These are phyloP conservation scores for Lathyrus oleraceus DNA, from an alignment of 306 rosid species.

Conservation along the genomic window DNA sequence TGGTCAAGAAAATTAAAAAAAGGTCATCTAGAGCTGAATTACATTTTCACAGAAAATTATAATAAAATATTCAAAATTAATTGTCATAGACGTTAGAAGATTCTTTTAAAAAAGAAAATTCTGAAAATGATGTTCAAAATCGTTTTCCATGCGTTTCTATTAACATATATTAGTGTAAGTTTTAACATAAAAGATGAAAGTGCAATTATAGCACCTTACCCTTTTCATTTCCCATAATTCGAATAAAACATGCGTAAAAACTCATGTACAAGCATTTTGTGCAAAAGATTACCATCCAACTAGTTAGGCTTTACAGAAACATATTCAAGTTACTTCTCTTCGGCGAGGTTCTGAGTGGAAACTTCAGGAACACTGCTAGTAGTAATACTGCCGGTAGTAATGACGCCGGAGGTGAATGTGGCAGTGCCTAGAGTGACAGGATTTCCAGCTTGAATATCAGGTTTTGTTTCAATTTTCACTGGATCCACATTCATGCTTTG, in stretches of 20 bases:
- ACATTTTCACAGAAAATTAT: no score
- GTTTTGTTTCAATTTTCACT: constrained; percentile 46
- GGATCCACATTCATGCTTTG: constrained; percentile 47
- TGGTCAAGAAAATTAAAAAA: no score
- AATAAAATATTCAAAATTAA: no score
- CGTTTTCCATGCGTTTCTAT: not conserved
- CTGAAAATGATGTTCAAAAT: not conserved
- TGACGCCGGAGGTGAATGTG: constrained; percentile 24
- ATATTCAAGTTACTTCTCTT: constrained; percentile 32
- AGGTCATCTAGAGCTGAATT: no score
- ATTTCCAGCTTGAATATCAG: constrained; percentile 43
- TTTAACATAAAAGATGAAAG: not conserved
- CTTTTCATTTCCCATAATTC: constrained; percentile 6
- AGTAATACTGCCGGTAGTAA: constrained; percentile 25
- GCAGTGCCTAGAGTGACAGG: constrained; percentile 37
- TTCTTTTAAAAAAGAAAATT: no score
- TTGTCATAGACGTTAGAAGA: no score
- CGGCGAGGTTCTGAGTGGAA: constrained; percentile 39
- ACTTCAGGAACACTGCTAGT: constrained; percentile 36
- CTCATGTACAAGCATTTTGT: constrained; percentile 39
- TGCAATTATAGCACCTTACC: not conserved
- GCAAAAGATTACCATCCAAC: constrained; percentile 22
- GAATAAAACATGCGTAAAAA: no score
- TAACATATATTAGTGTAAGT: not conserved
- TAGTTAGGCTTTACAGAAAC: constrained; percentile 1